Percentiles rank a stretch among this genome's conserved stretches.
Conservation (phyloP, 2,329 filamentous ascomycete genomes). For the Scedosporium aurantiacum region DNA sequence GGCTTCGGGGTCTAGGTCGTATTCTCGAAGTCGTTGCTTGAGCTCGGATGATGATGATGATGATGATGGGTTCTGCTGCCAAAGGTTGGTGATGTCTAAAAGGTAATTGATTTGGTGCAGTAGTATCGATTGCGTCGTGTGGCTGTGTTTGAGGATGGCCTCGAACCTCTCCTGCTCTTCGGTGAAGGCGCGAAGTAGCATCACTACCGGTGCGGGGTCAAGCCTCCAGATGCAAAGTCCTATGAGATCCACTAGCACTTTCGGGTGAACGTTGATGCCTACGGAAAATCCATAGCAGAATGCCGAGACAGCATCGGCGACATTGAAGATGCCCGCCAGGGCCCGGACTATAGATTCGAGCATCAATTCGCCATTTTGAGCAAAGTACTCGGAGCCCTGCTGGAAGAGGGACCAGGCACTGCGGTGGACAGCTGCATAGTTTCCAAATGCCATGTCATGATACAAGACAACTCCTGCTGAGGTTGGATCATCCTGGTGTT, state of each 20-base stretch:
- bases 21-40: not conserved
- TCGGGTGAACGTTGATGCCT: constrained; percentile 20
- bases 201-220: constrained; percentile 16
- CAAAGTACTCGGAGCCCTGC: not conserved
- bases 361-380: constrained; percentile 13
- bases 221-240: constrained; percentile 29
- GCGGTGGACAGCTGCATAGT: not conserved
- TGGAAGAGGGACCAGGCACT: not conserved
- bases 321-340: constrained; percentile 34
- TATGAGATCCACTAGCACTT: constrained; percentile 25
- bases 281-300: constrained; percentile 27
- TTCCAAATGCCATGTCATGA: constrained; percentile 28
- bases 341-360: constrained; percentile 36
- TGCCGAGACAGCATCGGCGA: constrained; percentile 31
- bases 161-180: constrained; percentile 3
- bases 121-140: constrained; percentile 7
- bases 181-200: constrained; percentile 7
- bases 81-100: constrained; percentile 5
- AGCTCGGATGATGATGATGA: not conserved
- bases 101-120: constrained; percentile 11
- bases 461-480: constrained; percentile 33
- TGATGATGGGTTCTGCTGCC: not conserved
- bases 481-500: constrained; percentile 35
- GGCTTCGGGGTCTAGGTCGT: constrained; percentile 1
- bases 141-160: constrained; percentile 4